Conservation (phyloP, 225 moss, liverwort and hornwort species). For the Anthoceros angustus region DNA sequence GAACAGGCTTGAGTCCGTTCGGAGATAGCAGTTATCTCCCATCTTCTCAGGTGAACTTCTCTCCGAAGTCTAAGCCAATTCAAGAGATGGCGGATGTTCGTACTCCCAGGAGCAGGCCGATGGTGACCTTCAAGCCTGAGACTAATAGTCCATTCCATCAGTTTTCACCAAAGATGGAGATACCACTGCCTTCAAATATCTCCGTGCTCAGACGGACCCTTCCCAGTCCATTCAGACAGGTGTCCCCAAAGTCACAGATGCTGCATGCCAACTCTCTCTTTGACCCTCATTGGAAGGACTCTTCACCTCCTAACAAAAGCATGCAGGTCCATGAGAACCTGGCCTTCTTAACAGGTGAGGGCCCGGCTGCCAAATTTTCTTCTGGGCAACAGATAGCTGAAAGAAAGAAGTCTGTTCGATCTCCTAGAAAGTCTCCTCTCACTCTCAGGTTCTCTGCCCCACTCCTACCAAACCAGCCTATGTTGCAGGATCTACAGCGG, state of each 20-base stretch:
- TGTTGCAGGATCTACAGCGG: not conserved
- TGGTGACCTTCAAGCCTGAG: not conserved
- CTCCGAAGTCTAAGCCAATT: too few relatives aligned
- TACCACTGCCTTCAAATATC: not conserved
- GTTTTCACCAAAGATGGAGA: not conserved
- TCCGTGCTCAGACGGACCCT: not conserved
- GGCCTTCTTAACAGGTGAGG: not conserved
- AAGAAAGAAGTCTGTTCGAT: not conserved
- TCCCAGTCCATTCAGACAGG: not conserved
- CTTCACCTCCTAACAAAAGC: not conserved
- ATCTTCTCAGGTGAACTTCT: too few relatives aligned
- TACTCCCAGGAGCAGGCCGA: too few relatives aligned
- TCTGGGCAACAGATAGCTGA: too few relatives aligned
- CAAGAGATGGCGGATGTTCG: too few relatives aligned
- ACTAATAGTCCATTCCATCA: not conserved
- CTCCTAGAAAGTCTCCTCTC: not conserved
- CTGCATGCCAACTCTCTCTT: not conserved
- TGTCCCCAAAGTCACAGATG: not conserved
- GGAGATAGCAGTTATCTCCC: too few relatives aligned
- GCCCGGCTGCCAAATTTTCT: not conserved
- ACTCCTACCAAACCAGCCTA: not conserved
- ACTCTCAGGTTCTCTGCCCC: not conserved
- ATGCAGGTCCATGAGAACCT: conserved; percentile 1
- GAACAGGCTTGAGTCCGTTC: too few relatives aligned
- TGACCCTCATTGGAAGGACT: not conserved